Conservation (phyloP, 768 basidiomycete species). For the Kwoniella dendrophila region DNA sequence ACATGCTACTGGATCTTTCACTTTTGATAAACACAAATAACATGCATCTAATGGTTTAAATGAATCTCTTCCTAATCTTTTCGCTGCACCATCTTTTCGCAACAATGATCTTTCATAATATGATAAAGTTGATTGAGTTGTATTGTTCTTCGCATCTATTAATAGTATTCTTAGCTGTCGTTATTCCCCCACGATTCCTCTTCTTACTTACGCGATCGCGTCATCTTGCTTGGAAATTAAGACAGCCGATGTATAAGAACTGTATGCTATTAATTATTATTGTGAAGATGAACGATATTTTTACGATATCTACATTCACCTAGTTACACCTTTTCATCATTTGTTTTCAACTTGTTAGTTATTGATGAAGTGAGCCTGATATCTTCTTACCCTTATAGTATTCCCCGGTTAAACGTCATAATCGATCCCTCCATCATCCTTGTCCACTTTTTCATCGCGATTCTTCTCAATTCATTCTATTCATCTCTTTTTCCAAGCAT, state of each 20-base stretch:
- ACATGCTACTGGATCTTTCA: constrained; percentile 81
- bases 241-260: no score
- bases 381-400: neutral
- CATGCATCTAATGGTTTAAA: constrained; percentile 92
- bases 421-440: neutral
- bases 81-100: constrained; percentile 37
- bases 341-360: neutral
- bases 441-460: constrained; percentile 11
- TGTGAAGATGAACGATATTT: neutral
- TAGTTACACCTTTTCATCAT: no score
- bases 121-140: constrained; percentile 42
- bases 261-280: neutral
- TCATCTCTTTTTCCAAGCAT: neutral
- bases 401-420: neutral
- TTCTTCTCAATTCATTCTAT: neutral
- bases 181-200: neutral
- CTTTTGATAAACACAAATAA: constrained; percentile 79
- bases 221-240: constrained; percentile 1
- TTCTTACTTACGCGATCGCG: constrained; percentile 21
- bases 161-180: neutral
- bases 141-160: constrained; percentile 47
- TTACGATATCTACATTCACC: no score
- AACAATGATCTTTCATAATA: constrained; percentile 50
- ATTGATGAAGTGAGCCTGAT: constrained; percentile 16
- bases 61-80: constrained; percentile 76